Evolutionary conservation across 73 alveolate species (phyloP).

Genomic region (Stentor coeruleus): DNA sequence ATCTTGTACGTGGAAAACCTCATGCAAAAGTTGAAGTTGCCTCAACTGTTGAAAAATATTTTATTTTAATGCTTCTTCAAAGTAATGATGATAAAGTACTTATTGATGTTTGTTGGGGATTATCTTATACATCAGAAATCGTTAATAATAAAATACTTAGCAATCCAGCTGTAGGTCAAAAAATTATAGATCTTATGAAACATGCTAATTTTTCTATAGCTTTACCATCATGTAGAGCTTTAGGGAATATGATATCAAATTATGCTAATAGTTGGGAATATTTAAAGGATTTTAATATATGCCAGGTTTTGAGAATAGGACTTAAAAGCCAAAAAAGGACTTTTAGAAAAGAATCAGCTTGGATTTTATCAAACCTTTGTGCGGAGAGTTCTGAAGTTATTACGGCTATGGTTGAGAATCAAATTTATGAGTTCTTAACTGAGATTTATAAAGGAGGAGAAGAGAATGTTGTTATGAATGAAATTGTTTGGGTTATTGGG

Average conservation of each 20-base stretch:
- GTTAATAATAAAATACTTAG: too few relatives aligned
- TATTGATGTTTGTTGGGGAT: not conserved
- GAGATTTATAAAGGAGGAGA: not conserved
- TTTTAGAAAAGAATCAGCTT: not conserved
- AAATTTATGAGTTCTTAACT: too few relatives aligned
- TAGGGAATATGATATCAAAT: not conserved
- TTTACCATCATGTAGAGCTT: not conserved
- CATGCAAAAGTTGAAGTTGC: not conserved
- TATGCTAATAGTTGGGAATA: not conserved
- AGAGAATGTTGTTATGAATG: not conserved
- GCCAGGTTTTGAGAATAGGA: not conserved
- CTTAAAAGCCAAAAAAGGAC: not conserved
- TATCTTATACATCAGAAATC: not conserved
- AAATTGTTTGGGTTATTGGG: not conserved
- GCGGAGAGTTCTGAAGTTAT: not conserved
- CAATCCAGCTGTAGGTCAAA: not conserved
- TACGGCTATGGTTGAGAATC: not conserved
- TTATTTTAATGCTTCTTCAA: not conserved
- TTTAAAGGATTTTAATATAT: too few relatives aligned
- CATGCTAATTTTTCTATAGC: not conserved
- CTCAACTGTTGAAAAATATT: not conserved
- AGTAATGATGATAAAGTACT: not conserved
- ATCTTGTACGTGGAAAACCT: not conserved
- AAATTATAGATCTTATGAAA: too few relatives aligned
- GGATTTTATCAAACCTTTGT: not conserved